A percentile compares a stretch with the other conserved stretches of the same genome.
These are phyloP conservation scores for Rhizoclosmatium globosum DNA, from an alignment of 192 early-diverging fungal species.

Conservation along the genomic window DNA sequence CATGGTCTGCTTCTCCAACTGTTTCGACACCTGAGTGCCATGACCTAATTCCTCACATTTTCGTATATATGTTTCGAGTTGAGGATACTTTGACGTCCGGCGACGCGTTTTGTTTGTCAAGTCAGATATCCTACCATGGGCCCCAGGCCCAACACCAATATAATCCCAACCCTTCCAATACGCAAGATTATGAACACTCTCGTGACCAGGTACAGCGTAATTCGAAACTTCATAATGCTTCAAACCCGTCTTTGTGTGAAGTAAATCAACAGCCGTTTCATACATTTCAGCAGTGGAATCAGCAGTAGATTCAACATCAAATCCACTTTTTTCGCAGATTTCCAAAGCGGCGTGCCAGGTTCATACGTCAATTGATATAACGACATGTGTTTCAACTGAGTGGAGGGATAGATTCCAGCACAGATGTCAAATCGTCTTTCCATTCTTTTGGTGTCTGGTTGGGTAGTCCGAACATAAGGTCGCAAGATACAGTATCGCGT, in stretches of 20 bases:
- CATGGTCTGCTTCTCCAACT: background rate
- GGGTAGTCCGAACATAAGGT: constrained; percentile 63
- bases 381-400: constrained; percentile 49
- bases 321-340: background rate
- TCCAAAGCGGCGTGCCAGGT: constrained; percentile 54
- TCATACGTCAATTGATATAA: constrained; percentile 67
- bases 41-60: background rate
- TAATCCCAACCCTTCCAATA: constrained; percentile 65
- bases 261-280: constrained; percentile 2
- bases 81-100: background rate
- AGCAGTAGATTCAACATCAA: constrained; percentile 17
- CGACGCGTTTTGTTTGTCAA: background rate
- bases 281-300: constrained; percentile 21
- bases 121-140: constrained; percentile 55
- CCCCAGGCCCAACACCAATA: constrained; percentile 67
- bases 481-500: constrained; percentile 53
- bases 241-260: constrained; percentile 45
- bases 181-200: constrained; percentile 56
- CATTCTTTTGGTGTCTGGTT: constrained; percentile 51
- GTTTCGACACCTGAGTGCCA: background rate
- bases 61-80: background rate
- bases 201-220: constrained; percentile 36
- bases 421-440: constrained; percentile 46
- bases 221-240: constrained; percentile 65
- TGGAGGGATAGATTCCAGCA: constrained; percentile 36